Base-by-base conservation (phyloP, 208 protist species). In the Wallacemonas sp. region DNA sequence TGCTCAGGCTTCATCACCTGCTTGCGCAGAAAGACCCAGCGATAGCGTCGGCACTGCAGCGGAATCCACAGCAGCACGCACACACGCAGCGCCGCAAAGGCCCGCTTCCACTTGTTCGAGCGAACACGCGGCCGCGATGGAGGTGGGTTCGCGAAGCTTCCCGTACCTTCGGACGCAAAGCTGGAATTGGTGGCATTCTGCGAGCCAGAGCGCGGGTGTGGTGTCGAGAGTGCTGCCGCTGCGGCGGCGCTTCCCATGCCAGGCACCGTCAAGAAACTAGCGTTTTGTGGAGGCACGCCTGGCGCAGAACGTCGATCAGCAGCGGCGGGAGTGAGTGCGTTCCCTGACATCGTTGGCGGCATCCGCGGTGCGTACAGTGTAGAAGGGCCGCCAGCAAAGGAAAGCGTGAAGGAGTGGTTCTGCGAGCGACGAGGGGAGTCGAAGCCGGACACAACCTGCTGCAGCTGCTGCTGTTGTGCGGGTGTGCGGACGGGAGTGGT, bases 61-160 rank as follows among this genome's bases (percentile, higher is more conserved):
- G 69, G 49, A 11, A 80, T 64, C 75, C 78, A 89, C 36, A 94
- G 61, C 56, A 76, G 60, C 55, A 91, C 66, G 30, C 71, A 88
- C 1, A 90, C 72, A 14, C 77, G 77, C 23, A 94, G 69, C 39
- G 72, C 75, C 32, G 73, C 72, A 55, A 82, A 88, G 36, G 81
- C 84, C 33, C 72, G 72, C 38, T 68, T 71, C 64, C 80, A 61
- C 70, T 61, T 71, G 38, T 21, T 19, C 2, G 61, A 74, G n/a
- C 57, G 68, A 19, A 83, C 69, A 36, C 58, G 67, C 14, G 57
- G 24, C 17, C 39, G 39, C 8, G 34, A 32, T n/a, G 14, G 6
- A 4, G 14, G 48, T 8, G n/a, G 30, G 30, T n/a, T 4, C n/a
- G 52, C 52, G 23, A 58, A 58, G 32, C 52, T 58, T 24, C 52